phyloP scores from a whole-genome alignment of 140 eudicot genomes.

The Stevia rebaudiana region DNA sequence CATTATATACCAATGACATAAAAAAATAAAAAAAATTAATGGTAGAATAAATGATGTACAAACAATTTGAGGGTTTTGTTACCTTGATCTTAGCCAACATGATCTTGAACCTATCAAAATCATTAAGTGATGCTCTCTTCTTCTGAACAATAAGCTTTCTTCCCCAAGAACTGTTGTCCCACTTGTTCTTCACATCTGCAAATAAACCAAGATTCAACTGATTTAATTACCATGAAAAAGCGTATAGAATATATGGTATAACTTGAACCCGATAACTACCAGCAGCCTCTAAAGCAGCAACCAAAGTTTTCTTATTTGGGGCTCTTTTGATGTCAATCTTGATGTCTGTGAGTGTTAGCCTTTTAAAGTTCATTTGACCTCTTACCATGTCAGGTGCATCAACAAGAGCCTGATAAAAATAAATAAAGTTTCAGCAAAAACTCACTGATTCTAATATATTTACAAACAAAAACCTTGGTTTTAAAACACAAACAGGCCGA shows the following conservation, averaged over 20 bases:
- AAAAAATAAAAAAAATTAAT: not conserved
- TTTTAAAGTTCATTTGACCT: slow-evolving; percentile 61
- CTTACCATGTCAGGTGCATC: slow-evolving; percentile 53
- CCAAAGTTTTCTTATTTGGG: slow-evolving; percentile 59
- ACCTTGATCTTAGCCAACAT: slow-evolving; percentile 58
- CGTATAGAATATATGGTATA: not conserved
- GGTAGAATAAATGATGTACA: not conserved
- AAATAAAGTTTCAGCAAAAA: not conserved
- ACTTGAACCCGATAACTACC: slow-evolving; percentile 26
- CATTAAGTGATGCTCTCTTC: slow-evolving; percentile 68
- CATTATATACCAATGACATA: not conserved
- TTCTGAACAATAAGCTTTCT: slow-evolving; percentile 76
- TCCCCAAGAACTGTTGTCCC: slow-evolving; percentile 88
- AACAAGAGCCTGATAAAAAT: slow-evolving; percentile 33
- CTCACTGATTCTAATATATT: not conserved
- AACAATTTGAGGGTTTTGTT: not conserved
- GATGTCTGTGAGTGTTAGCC: slow-evolving; percentile 66
- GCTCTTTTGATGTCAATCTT: slow-evolving; percentile 58
- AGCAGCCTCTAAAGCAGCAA: slow-evolving; percentile 76
- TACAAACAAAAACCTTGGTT: not conserved
- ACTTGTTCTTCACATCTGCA: slow-evolving; percentile 71
- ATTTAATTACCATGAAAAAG: not conserved
- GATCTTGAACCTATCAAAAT: slow-evolving; percentile 74
- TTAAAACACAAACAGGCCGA: too few relatives aligned
- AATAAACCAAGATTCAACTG: not conserved